These are phyloP conservation scores for Tricholoma flavovirens DNA, from an alignment of 768 basidiomycete genomes.

Conservation along the genomic window DNA sequence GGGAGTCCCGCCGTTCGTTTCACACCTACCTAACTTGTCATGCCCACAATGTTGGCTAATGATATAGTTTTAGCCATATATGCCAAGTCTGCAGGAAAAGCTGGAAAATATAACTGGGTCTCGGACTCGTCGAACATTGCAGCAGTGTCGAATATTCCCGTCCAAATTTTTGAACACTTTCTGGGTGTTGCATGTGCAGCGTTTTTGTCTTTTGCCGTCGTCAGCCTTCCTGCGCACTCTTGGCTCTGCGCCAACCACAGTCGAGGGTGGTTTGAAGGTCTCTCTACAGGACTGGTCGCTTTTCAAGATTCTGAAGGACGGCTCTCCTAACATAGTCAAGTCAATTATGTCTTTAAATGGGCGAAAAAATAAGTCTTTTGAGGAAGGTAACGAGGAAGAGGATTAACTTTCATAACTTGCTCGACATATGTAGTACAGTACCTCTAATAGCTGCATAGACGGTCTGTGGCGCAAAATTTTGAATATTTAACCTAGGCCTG, in stretches of 20 bases:
- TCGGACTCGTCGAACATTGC: neutral
- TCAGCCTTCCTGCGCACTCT: too few species aligned
- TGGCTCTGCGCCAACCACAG: neutral
- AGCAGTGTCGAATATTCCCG: conserved; percentile 8
- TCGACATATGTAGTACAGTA: neutral
- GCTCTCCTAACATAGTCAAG: neutral
- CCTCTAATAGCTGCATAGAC: neutral
- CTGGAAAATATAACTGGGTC: too few species aligned
- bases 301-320: neutral
- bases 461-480: neutral
- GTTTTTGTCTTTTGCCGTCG: too few species aligned
- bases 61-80: too few species aligned
- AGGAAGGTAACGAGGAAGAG: neutral
- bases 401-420: neutral
- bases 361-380: neutral
- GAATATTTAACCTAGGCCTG: neutral
- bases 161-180: neutral
- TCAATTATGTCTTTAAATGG: neutral
- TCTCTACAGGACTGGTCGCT: neutral
- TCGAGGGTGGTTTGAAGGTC: neutral
- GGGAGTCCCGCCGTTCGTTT: too few species aligned
- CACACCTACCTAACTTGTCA: too few species aligned
- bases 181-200: too few species aligned
- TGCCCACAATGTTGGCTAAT: too few species aligned
- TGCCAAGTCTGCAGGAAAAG: too few species aligned